Evolutionary conservation across 495 filamentous ascomycete species (phyloP).

Genomic region (Neurospora sp.): DNA sequence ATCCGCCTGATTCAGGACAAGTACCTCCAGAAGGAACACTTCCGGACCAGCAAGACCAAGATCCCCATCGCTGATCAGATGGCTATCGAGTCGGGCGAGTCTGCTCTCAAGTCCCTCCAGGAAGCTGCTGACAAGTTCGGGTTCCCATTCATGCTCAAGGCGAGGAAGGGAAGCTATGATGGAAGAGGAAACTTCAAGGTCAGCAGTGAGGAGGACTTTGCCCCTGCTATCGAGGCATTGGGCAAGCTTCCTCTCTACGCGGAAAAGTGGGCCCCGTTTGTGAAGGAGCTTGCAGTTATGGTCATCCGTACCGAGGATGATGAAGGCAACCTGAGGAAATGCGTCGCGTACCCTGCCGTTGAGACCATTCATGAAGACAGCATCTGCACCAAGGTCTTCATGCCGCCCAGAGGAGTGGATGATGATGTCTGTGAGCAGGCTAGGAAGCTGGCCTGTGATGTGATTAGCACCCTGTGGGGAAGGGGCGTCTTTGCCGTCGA

Average conservation of each 20-base stretch:
- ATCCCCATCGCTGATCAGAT: constrained; percentile 66
- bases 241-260: constrained; percentile 70
- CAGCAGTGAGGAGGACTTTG: constrained; percentile 54
- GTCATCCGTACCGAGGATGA: constrained; percentile 82
- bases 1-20: constrained; percentile 95
- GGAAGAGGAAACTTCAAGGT: constrained; percentile 86
- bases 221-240: constrained; percentile 56
- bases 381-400: constrained; percentile 89
- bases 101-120: constrained; percentile 48
- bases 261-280: constrained; percentile 83
- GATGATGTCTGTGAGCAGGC: constrained; percentile 51
- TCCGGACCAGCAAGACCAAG: constrained; percentile 42
- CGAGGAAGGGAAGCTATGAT: constrained; percentile 87
- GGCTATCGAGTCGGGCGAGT: constrained; percentile 41
- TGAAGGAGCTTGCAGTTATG: constrained; percentile 86
- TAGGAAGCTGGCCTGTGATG: constrained; percentile 66
- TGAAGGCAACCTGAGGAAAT: constrained; percentile 34
- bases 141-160: constrained; percentile 92
- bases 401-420: constrained; percentile 67
- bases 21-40: constrained; percentile 79
- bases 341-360: constrained; percentile 75
- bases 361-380: constrained; percentile 94
- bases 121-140: constrained; percentile 56
- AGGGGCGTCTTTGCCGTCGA: constrained; percentile 94
- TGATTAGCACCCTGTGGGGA: constrained; percentile 70